phyloP scores from a whole-genome alignment of 2,329 filamentous ascomycete species.

The Madurella mycetomatis region DNA sequence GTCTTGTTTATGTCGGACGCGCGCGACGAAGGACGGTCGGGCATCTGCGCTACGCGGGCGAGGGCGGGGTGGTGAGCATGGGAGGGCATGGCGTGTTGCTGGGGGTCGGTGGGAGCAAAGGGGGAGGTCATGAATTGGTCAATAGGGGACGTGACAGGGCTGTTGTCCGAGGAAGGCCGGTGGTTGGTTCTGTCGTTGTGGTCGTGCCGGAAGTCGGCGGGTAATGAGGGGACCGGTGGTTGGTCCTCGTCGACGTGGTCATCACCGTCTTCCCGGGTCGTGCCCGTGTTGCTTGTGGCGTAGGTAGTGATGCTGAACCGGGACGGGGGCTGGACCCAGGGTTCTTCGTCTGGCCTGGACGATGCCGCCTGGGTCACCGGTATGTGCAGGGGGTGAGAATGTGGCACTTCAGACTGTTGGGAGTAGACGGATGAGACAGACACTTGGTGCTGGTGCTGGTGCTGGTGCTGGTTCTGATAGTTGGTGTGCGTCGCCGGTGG shows the following conservation, averaged over 20 bases:
- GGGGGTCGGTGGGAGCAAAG: conserved; percentile 14
- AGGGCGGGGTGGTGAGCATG: conserved; percentile 12
- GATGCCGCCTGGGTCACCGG: conserved; percentile 6
- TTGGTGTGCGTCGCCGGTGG: conserved; percentile 23
- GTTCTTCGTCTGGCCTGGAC: conserved; percentile 25
- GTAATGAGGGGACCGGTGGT: conserved; percentile 36
- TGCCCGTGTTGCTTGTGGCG: conserved; percentile 47
- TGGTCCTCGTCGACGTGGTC: conserved; percentile 28
- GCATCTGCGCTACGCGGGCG: conserved; percentile 9
- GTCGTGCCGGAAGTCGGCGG: conserved; percentile 20
- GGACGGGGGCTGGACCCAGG: conserved; percentile 51
- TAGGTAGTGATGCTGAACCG: conserved; percentile 63
- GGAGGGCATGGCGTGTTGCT: conserved; percentile 5
- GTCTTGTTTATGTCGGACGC: conserved; percentile 46
- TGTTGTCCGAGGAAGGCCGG: conserved; percentile 23
- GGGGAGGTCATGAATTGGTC: conserved; percentile 32
- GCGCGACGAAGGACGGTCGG: conserved; percentile 32
- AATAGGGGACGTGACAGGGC: conserved; percentile 34
- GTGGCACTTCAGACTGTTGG: conserved; percentile 22
- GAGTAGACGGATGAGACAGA: conserved; percentile 33
- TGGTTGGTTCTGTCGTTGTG: conserved; percentile 33
- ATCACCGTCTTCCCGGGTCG: conserved; percentile 36
- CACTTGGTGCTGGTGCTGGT: conserved; percentile 28
- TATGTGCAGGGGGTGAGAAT: conserved; percentile 20
- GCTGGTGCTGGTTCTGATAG: background rate